A percentile compares a stretch with the other conserved stretches of the same genome.
These are phyloP conservation scores for Antonospora locustae DNA, from an alignment of 371 early-diverging fungal genomes.

Conservation along the genomic window DNA sequence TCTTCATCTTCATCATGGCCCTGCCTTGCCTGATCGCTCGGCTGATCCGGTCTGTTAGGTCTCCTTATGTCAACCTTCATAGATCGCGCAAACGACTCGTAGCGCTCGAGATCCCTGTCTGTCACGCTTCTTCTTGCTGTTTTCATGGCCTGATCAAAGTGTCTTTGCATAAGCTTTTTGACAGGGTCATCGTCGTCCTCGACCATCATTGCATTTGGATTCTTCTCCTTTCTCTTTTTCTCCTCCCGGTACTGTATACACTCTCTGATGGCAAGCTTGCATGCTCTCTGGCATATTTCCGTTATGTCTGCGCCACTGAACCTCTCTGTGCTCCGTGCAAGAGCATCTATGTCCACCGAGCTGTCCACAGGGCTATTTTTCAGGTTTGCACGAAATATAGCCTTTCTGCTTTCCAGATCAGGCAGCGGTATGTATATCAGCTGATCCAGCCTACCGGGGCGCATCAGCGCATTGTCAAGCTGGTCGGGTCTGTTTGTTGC, in stretches of 20 bases:
- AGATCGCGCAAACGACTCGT: constrained; percentile 84
- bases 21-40: neutral
- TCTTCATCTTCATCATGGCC: constrained; percentile 36
- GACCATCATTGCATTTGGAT: constrained; percentile 58
- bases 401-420: constrained; percentile 70
- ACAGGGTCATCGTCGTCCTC: constrained; percentile 66
- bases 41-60: constrained; percentile 8
- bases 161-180: constrained; percentile 72
- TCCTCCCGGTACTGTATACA: constrained; percentile 67
- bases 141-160: constrained; percentile 93
- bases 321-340: constrained; percentile 78
- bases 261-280: constrained; percentile 94
- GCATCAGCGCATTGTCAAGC: constrained; percentile 69
- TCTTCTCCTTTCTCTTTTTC: constrained; percentile 50
- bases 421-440: constrained; percentile 58
- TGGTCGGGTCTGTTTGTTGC: constrained; percentile 96
- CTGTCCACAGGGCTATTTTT: constrained; percentile 79
- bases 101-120: constrained; percentile 84
- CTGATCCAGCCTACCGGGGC: constrained; percentile 91
- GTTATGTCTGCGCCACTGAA: constrained; percentile 98
- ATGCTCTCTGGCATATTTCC: constrained; percentile 96
- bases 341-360: constrained; percentile 67
- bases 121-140: constrained; percentile 85
- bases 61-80: constrained; percentile 49
- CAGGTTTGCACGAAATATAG: constrained; percentile 76